Percentiles rank a stretch among this genome's conserved stretches.
Conservation (phyloP, 768 basidiomycete species). For the Lactarius indigo region DNA sequence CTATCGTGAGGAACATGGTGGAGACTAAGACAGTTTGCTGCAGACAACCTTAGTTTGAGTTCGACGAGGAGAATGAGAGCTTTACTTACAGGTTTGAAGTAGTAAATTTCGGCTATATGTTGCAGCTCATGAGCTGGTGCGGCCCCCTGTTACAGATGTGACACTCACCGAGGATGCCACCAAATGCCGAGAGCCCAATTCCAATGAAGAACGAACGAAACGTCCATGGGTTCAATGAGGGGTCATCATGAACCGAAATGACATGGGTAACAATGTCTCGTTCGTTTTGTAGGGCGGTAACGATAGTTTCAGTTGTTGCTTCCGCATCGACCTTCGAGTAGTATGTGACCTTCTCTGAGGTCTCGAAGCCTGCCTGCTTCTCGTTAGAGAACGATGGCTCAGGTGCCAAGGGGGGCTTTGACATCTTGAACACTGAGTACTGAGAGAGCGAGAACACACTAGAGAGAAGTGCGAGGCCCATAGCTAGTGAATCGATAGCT, state of each 20-base stretch:
- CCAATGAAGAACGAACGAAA: conserved; percentile 45
- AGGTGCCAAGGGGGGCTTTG: not conserved
- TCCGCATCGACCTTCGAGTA: conserved; percentile 37
- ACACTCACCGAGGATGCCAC: conserved; percentile 45
- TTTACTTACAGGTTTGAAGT: conserved; percentile 50
- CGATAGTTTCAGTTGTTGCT: conserved; percentile 27
- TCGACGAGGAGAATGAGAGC: not conserved
- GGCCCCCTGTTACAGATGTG: not conserved
- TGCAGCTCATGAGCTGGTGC: conserved; percentile 45
- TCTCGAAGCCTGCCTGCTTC: not conserved
- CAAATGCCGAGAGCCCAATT: conserved; percentile 47
- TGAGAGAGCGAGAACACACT: too few relatives aligned
- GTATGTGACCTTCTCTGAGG: conserved; percentile 11
- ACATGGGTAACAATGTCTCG: conserved; percentile 48
- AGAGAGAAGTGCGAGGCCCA: too few relatives aligned
- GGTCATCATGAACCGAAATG: conserved; percentile 45
- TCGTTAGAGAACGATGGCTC: conserved; percentile 4
- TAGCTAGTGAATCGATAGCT: too few relatives aligned
- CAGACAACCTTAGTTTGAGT: not conserved
- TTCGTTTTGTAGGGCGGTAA: conserved; percentile 41
- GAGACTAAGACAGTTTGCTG: conserved; percentile 53
- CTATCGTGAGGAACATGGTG: conserved; percentile 50
- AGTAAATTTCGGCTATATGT: conserved; percentile 53
- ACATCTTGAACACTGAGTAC: too few relatives aligned
- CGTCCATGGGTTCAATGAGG: conserved; percentile 45